A percentile compares a stretch with the other conserved stretches of the same genome.
These are phyloP conservation scores for Exophiala calicioides DNA, from an alignment of 2,329 filamentous ascomycete genomes.

Conservation along the genomic window DNA sequence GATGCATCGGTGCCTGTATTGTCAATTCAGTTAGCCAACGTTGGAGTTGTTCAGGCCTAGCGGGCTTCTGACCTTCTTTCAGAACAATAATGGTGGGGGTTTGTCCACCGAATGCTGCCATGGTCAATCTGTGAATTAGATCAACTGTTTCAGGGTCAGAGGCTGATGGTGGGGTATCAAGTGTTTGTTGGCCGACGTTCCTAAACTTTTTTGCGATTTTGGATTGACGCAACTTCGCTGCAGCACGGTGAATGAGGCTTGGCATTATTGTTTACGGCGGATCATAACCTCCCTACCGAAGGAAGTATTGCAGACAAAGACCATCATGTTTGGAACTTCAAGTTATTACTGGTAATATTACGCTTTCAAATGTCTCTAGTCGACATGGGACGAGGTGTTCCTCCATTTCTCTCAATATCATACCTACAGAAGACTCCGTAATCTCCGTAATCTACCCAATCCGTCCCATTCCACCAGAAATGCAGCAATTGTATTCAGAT, in stretches of 20 bases:
- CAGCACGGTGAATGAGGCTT: not conserved
- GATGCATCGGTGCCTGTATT: slow-evolving; percentile 92
- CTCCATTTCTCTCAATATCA: no score
- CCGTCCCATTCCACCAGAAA: no score
- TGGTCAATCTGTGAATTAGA: slow-evolving; percentile 12
- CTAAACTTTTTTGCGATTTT: slow-evolving; percentile 5
- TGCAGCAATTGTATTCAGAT: no score
- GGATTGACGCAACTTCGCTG: slow-evolving; percentile 2
- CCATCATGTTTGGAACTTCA: no score
- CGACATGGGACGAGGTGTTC: no score
- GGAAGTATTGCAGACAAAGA: no score
- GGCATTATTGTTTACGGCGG: not conserved
- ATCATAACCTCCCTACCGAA: no score
- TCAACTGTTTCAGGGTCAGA: not conserved
- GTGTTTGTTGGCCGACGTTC: not conserved
- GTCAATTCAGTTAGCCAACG: no score
- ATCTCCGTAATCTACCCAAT: no score
- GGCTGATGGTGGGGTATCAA: slow-evolving; percentile 1
- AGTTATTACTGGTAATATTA: no score
- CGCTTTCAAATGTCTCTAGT: no score
- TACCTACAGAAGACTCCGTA: no score
- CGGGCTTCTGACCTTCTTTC: slow-evolving; percentile 74
- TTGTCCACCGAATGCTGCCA: slow-evolving; percentile 83
- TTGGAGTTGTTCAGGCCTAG: slow-evolving; percentile 23
- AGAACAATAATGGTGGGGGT: slow-evolving; percentile 97